Evolutionary conservation across 163 green algal species (phyloP).

Genomic region (Coccomyxa subellipsoidea): DNA sequence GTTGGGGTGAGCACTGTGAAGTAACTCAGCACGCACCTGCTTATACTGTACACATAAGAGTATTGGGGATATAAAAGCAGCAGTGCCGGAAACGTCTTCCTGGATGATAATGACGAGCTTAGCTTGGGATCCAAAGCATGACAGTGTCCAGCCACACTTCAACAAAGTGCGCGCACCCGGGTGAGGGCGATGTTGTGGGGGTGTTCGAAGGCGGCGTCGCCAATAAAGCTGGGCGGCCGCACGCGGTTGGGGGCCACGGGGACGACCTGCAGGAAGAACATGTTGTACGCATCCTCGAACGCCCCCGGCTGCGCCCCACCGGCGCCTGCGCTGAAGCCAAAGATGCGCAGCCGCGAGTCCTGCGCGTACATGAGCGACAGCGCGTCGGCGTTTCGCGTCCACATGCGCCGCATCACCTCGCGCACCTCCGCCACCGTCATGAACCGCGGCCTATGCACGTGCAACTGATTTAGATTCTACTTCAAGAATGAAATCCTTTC

Average conservation of each 20-base stretch:
- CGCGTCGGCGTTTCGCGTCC: conserved; percentile 45
- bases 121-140: too few species aligned
- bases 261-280: conserved; percentile 90
- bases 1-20: too few species aligned
- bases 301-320: not conserved
- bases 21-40: too few species aligned
- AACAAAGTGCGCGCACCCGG: too few species aligned
- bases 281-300: conserved; percentile 42
- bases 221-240: conserved; percentile 41
- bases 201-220: conserved; percentile 86
- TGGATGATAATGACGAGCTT: too few species aligned
- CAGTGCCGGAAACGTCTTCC: too few species aligned
- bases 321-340: not conserved
- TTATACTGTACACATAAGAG: too few species aligned
- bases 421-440: conserved; percentile 68
- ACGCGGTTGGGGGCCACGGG: conserved; percentile 84
- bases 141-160: too few species aligned
- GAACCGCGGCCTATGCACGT: conserved; percentile 34
- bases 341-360: conserved; percentile 21
- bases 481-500: too few species aligned
- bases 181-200: conserved; percentile 81
- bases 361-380: conserved; percentile 48
- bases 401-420: conserved; percentile 57
- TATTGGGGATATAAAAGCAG: too few species aligned
- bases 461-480: not conserved